phyloP scores from a whole-genome alignment of 192 early-diverging fungal genomes.

The Lunasporangiospora selenospora region DNA sequence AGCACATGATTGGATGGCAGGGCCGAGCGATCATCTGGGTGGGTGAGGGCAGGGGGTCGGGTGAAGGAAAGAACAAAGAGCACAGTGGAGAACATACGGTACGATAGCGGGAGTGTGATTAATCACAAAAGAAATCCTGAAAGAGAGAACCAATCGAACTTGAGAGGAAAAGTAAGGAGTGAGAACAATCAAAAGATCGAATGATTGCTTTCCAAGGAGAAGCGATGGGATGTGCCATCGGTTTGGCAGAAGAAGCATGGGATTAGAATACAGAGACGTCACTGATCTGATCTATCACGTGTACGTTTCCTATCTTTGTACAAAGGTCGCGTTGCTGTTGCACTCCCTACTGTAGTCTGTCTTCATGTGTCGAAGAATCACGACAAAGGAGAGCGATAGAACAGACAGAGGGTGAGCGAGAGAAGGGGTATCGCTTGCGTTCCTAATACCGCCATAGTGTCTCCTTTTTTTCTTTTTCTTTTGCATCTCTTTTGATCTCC shows the following conservation, averaged over 20 bases:
- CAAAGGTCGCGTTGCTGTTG: too few relatives aligned
- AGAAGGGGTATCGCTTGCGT: not conserved
- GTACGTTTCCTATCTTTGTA: too few relatives aligned
- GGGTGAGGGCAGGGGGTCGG: not conserved
- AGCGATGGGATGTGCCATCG: too few relatives aligned
- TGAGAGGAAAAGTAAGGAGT: not conserved
- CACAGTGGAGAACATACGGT: not conserved
- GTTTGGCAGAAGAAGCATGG: not conserved
- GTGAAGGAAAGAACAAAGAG: not conserved
- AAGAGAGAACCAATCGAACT: not conserved
- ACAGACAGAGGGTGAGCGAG: not conserved
- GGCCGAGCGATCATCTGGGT: too few relatives aligned
- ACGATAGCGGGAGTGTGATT: not conserved
- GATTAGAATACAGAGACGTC: not conserved
- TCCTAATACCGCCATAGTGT: not conserved
- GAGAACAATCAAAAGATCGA: not conserved
- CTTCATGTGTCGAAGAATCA: not conserved
- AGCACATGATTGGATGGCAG: too few relatives aligned
- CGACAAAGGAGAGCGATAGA: not conserved
- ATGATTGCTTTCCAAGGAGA: too few relatives aligned
- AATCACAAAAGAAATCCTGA: not conserved
- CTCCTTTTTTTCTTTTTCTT: slow-evolving; percentile 1
- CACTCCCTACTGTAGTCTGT: too few relatives aligned
- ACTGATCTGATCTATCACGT: not conserved
- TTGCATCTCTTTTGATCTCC: not conserved